Evolutionary conservation across 139 green algal species (phyloP).

Genomic region (Mesostigma viride): DNA sequence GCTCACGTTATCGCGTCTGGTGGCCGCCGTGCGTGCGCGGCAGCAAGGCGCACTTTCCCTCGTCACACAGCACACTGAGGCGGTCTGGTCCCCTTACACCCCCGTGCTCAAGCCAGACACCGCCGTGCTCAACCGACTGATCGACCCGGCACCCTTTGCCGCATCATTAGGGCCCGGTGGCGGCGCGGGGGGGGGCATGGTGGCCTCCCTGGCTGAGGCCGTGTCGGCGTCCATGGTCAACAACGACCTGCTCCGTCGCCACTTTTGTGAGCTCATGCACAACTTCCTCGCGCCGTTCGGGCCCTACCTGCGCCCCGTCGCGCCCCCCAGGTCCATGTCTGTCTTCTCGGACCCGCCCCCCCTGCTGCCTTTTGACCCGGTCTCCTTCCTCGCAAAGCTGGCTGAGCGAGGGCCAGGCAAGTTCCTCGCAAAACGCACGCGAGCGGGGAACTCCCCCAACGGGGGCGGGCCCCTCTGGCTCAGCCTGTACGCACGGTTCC

Average conservation of each 20-base stretch:
- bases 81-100: slow-evolving; percentile 54
- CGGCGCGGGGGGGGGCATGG: background rate
- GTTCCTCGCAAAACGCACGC: slow-evolving; percentile 21
- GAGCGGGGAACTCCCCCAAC: slow-evolving; percentile 3
- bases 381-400: slow-evolving; percentile 32
- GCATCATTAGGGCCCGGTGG: no score
- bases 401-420: slow-evolving; percentile 9
- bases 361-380: slow-evolving; percentile 36
- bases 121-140: slow-evolving; percentile 35
- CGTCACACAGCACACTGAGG: slow-evolving; percentile 46
- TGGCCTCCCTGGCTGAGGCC: background rate
- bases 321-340: slow-evolving; percentile 19
- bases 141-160: no score
- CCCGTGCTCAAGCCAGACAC: slow-evolving; percentile 46
- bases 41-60: slow-evolving; percentile 40
- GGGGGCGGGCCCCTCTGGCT: slow-evolving; percentile 22
- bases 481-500: slow-evolving; percentile 56
- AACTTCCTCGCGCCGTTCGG: slow-evolving; percentile 64
- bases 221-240: slow-evolving; percentile 43
- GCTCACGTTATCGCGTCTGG: no score
- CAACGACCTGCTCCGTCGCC: slow-evolving; percentile 47
- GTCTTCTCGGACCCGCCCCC: slow-evolving; percentile 20
- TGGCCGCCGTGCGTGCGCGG: slow-evolving; percentile 1
- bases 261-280: slow-evolving; percentile 65
- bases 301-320: slow-evolving; percentile 45